A percentile compares a stretch with the other conserved stretches of the same genome.
These are phyloP conservation scores for Geranomyces variabilis DNA, from an alignment of 192 early-diverging fungal species.

Conservation along the genomic window DNA sequence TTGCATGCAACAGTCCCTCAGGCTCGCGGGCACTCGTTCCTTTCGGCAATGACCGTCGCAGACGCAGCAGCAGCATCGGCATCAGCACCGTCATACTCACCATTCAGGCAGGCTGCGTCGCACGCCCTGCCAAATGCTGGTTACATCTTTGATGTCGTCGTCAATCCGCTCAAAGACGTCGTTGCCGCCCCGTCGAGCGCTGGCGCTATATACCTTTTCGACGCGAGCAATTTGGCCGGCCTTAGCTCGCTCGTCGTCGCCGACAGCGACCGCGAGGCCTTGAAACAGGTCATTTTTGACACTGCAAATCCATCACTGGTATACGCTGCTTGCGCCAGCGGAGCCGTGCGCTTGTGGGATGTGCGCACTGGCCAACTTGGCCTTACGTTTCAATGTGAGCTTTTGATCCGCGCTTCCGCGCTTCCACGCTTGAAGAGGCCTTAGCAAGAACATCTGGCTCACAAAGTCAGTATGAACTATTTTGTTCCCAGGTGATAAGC, in stretches of 20 bases:
- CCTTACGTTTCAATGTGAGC: conserved; percentile 9
- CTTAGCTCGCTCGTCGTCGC: not conserved
- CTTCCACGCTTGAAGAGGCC: not conserved
- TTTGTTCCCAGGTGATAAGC: conserved; percentile 22
- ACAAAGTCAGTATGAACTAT: not conserved
- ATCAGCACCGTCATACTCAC: too few species aligned
- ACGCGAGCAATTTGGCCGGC: not conserved
- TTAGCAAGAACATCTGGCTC: not conserved
- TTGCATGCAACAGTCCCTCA: too few species aligned
- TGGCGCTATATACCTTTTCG: conserved; percentile 12
- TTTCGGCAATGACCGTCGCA: too few species aligned
- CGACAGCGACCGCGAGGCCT: not conserved
- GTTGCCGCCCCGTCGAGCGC: conserved; percentile 16
- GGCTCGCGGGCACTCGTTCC: too few species aligned
- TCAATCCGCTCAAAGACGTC: not conserved
- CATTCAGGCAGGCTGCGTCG: not conserved
- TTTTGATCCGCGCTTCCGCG: not conserved
- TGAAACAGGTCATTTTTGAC: conserved; percentile 37
- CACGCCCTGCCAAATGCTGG: not conserved
- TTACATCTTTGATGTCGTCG: conserved; percentile 7
- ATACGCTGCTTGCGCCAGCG: conserved; percentile 28
- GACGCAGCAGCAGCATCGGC: too few species aligned
- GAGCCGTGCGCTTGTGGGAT: conserved; percentile 39
- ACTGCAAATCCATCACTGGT: conserved; percentile 10
- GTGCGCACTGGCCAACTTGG: conserved; percentile 16